Evolutionary conservation across 805 yeast genomes (phyloP).

Genomic region (Isabelozyma rhagii): DNA sequence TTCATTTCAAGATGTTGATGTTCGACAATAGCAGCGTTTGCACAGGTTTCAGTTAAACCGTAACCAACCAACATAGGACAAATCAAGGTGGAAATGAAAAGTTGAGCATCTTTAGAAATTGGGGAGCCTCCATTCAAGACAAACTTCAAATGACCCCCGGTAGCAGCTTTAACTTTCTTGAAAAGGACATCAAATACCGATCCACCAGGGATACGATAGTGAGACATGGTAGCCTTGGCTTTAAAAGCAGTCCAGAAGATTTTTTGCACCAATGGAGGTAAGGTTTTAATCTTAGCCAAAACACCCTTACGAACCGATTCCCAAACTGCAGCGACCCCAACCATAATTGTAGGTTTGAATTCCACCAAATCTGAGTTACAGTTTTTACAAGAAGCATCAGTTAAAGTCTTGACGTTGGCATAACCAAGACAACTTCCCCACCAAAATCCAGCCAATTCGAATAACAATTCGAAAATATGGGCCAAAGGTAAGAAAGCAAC

Average conservation of each 20-base stretch:
- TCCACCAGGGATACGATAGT: conserved; percentile 74
- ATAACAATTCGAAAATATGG: conserved; percentile 89
- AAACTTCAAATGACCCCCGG: conserved; percentile 82
- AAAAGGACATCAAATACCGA: conserved; percentile 72
- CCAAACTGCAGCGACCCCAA: conserved; percentile 99
- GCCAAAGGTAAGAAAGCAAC: conserved; percentile 93
- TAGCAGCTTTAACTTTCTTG: conserved; percentile 86
- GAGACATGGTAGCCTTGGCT: conserved; percentile 62
- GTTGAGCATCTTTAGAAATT: conserved; percentile 74
- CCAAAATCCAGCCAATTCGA: conserved; percentile 73
- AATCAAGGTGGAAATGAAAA: conserved; percentile 69
- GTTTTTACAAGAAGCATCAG: conserved; percentile 77
- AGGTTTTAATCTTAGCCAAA: conserved; percentile 63
- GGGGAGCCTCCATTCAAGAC: conserved; percentile 93
- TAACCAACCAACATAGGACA: conserved; percentile 92
- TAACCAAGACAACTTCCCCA: conserved; percentile 94
- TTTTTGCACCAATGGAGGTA: conserved; percentile 66
- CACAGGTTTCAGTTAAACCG: conserved; percentile 95
- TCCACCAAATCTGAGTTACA: conserved; percentile 85
- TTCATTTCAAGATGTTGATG: conserved; percentile 67
- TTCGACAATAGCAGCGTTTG: conserved; percentile 72
- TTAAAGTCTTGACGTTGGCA: conserved; percentile 87
- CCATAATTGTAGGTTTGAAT: conserved; percentile 91
- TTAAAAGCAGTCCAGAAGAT: conserved; percentile 86
- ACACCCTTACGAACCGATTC: conserved; percentile 94